Percentiles rank a stretch among this genome's conserved stretches.
These are phyloP conservation scores for Pichia sp. DNA, from an alignment of 1,139 yeast species.

Conservation along the genomic window DNA sequence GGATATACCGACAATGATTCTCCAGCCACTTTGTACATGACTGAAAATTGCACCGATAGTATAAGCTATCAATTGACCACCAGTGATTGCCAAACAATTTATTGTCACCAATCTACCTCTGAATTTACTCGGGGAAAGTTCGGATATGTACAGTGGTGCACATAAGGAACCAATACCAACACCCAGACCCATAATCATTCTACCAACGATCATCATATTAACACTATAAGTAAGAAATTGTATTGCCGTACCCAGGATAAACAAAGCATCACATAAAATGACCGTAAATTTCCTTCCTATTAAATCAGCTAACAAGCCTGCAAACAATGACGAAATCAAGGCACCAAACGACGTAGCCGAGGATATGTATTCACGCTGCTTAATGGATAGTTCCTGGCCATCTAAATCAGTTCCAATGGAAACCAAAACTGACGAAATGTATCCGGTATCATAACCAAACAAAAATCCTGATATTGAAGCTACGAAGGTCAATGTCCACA, in stretches of 20 bases:
- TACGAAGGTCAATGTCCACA: constrained; percentile 21
- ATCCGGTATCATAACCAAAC: constrained; percentile 61
- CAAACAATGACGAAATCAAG: constrained; percentile 43
- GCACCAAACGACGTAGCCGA: constrained; percentile 56
- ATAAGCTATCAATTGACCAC: constrained; percentile 54
- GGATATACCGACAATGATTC: constrained; percentile 47
- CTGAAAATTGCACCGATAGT: constrained; percentile 48
- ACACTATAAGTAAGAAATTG: constrained; percentile 43
- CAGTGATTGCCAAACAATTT: constrained; percentile 51
- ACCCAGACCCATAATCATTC: constrained; percentile 51
- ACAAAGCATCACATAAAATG: constrained; percentile 42
- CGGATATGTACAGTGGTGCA: constrained; percentile 52
- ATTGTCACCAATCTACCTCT: constrained; percentile 51
- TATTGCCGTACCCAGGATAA: constrained; percentile 44
- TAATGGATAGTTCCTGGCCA: constrained; percentile 34
- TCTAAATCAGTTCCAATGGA: constrained; percentile 47
- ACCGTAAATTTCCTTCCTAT: constrained; percentile 43
- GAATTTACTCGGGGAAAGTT: constrained; percentile 49
- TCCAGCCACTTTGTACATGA: constrained; percentile 44
- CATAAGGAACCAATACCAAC: constrained; percentile 54
- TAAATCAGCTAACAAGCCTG: constrained; percentile 45
- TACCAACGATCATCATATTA: constrained; percentile 48
- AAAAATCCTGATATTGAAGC: constrained; percentile 51
- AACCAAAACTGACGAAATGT: constrained; percentile 52
- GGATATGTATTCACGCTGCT: constrained; percentile 49